Percentiles rank a stretch among this genome's conserved stretches.
Conservation (phyloP, 148 eudicot genomes). For the Chenopodium berlandieri region DNA sequence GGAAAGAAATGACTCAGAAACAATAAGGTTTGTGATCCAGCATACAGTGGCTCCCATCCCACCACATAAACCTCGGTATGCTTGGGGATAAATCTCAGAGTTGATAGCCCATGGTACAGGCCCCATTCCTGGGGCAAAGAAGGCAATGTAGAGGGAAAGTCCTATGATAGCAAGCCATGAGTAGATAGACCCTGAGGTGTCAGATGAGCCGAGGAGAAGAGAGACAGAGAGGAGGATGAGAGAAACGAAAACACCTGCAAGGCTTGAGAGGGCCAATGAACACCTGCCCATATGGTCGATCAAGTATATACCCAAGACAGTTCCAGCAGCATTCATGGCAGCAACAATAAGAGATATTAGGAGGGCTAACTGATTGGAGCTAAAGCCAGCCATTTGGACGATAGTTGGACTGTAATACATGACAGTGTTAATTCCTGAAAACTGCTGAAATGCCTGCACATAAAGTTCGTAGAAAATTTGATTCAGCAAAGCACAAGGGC, state of each 20-base stretch:
- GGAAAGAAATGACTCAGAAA: conserved; percentile 72
- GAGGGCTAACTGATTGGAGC: conserved; percentile 76
- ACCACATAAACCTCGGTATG: conserved; percentile 77
- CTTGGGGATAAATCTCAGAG: conserved; percentile 84
- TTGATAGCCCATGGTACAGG: conserved; percentile 90
- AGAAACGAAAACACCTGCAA: conserved; percentile 64
- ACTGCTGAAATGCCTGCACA: conserved; percentile 90
- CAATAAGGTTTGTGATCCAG: conserved; percentile 82
- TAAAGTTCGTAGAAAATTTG: conserved; percentile 36
- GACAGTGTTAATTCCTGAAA: conserved; percentile 90
- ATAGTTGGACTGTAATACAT: conserved; percentile 98
- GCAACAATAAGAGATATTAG: conserved; percentile 83
- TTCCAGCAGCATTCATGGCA: conserved; percentile 72
- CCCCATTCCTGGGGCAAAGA: conserved; percentile 94
- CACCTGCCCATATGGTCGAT: conserved; percentile 76
- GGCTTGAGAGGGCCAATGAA: conserved; percentile 63
- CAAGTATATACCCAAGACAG: conserved; percentile 74
- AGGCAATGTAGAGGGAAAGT: conserved; percentile 68
- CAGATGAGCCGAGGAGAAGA: conserved; percentile 35
- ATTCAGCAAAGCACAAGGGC: conserved; percentile 25
- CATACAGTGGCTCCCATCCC: conserved; percentile 92
- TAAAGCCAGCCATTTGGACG: conserved; percentile 93
- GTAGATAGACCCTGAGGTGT: conserved; percentile 27
- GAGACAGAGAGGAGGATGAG: conserved; percentile 56
- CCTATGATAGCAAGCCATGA: conserved; percentile 59